Evolutionary conservation across 257 asterid species (phyloP).

Genomic region (Echites panduratus): DNA sequence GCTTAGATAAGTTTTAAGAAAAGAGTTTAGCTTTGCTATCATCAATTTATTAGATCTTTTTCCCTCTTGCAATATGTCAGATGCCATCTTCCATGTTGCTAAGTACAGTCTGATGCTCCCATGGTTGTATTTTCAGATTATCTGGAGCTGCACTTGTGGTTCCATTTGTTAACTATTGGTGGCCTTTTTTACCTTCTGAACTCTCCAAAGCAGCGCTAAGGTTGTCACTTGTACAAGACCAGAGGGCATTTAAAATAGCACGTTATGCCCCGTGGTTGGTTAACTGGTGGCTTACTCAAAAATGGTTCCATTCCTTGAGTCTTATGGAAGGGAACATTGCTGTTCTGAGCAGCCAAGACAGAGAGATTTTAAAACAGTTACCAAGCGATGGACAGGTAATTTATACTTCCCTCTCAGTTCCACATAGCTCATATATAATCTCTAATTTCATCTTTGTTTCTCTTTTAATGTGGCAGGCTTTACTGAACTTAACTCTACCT

Average conservation of each 20-base stretch:
- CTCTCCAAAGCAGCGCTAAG: slow-evolving; percentile 36
- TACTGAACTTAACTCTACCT: no score
- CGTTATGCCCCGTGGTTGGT: slow-evolving; percentile 73
- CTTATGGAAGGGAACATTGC: slow-evolving; percentile 39
- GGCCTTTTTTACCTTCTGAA: slow-evolving; percentile 57
- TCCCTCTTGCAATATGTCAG: not conserved
- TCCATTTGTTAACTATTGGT: slow-evolving; percentile 69
- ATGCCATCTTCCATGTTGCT: not conserved
- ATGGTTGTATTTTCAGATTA: slow-evolving; percentile 36
- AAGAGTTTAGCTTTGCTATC: not conserved
- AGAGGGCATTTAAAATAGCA: slow-evolving; percentile 48
- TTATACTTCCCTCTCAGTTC: not conserved
- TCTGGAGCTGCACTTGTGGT: slow-evolving; percentile 73
- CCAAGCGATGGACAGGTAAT: slow-evolving; percentile 53
- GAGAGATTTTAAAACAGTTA: slow-evolving; percentile 41
- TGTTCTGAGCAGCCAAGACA: slow-evolving; percentile 43
- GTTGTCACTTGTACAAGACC: slow-evolving; percentile 34
- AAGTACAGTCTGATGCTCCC: not conserved
- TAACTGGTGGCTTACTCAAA: slow-evolving; percentile 88
- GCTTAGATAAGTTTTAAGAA: no score
- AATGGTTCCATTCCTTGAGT: slow-evolving; percentile 61
- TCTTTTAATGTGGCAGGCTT: not conserved
- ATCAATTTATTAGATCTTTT: not conserved
- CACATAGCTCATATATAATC: not conserved
- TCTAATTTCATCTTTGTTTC: not conserved